Percentiles rank a stretch among this genome's conserved stretches.
Conservation (phyloP, 306 rosid genomes). For the Quillaja saponaria region DNA sequence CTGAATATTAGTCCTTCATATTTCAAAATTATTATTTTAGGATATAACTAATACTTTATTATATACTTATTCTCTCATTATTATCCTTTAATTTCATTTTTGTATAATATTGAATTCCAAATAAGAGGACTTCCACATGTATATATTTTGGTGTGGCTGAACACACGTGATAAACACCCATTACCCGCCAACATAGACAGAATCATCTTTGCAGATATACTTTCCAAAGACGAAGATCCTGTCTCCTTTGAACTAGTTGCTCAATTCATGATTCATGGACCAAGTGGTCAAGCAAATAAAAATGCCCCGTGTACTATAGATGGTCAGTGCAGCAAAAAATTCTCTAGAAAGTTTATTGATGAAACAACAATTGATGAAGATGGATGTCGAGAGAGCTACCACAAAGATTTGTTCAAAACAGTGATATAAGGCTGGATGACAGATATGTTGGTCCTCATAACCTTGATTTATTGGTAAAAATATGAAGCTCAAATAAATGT, state of each 20-base stretch:
- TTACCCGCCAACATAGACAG: not conserved
- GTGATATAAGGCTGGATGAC: too few relatives aligned
- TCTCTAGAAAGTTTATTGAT: not conserved
- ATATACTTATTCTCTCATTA: too few relatives aligned
- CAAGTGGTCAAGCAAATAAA: not conserved
- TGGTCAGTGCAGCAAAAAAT: not conserved
- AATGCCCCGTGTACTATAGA: not conserved
- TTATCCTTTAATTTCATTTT: not conserved
- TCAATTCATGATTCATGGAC: not conserved
- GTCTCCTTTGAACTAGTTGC: not conserved
- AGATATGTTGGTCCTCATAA: not conserved
- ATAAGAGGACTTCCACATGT: too few relatives aligned
- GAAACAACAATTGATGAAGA: not conserved
- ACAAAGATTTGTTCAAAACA: too few relatives aligned
- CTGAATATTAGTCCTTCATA: not conserved
- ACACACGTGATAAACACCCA: not conserved
- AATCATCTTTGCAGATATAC: not conserved
- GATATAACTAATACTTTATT: not conserved
- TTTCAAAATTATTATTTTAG: not conserved
- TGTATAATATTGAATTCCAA: not conserved
- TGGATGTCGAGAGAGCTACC: too few relatives aligned
- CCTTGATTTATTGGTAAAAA: not conserved
- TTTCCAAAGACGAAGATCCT: too few relatives aligned
- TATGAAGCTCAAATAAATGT: too few relatives aligned
- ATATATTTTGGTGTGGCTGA: not conserved